Base-by-base conservation (phyloP, 768 basidiomycete genomes). In the Tricholoma flavovirens region DNA sequence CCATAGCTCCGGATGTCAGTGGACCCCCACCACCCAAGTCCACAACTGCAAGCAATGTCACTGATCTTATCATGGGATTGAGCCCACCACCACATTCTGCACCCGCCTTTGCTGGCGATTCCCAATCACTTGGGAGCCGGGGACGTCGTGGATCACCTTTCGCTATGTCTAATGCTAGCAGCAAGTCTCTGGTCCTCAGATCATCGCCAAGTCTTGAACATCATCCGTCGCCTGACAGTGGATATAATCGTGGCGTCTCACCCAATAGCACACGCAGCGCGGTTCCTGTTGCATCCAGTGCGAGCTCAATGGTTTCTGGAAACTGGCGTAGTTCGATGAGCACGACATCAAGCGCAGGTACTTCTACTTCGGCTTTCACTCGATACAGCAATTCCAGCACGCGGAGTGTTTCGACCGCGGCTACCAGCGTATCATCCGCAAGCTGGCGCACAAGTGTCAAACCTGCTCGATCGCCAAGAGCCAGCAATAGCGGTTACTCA, bases 311-410 rank as follows among this genome's bases (percentile, higher is more conserved):
- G 62, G 71, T 79, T 11, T 87, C 87, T 21, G 77, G 75, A 59
- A 90, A 88, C 69, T 90, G 88, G 88, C 84, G 88, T 56, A 88
- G 80, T 69, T 89, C 88, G 40, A 83, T 78, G 77, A 82, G 82
- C 56, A 84, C 83, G n/a, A 78, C 78, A 8, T 83, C 81, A 49
- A 88, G 84, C 64, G 84, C 86, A 10, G 82, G 80, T 60, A 83
- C 86, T 12, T 86, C 84, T 8, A 79, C 83, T 21, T 84, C 82
- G 19, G 83, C 84, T 32, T 92, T 91, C 64, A 91, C 90, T 21
- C 75, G 86, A 57, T 90, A 87, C 73, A 91, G 88, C 72, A 87
- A 87, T 64, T 80, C 82, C 40, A 87, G 88, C 67, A 64, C 77
- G 55, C 77, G 87, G 54, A 90, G 88, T 60, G 77, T 91, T 40